phyloP scores from a whole-genome alignment of 2,329 filamentous ascomycete genomes.

The Colletotrichum brevisporum region DNA sequence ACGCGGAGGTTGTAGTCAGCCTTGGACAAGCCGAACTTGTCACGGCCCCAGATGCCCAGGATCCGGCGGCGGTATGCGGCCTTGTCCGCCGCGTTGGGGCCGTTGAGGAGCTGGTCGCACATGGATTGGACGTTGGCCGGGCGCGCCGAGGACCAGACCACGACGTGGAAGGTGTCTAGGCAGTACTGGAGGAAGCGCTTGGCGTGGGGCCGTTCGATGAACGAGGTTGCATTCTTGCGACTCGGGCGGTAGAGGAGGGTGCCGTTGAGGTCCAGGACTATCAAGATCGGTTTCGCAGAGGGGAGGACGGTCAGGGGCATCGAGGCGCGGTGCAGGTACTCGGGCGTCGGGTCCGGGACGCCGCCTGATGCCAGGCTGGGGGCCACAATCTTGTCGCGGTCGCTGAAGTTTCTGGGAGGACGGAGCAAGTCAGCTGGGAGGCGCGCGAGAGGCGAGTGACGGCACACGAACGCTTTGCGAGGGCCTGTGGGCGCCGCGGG shows the following conservation, averaged over 20 bases:
- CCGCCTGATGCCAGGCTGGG: slow-evolving; percentile 65
- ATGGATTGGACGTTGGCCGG: slow-evolving; percentile 80
- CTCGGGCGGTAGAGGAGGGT: slow-evolving; percentile 83
- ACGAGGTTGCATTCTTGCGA: slow-evolving; percentile 59
- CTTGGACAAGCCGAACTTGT: slow-evolving; percentile 77
- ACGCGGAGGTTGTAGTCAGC: slow-evolving; percentile 78
- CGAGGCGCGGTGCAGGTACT: slow-evolving; percentile 72
- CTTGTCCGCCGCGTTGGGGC: slow-evolving; percentile 9
- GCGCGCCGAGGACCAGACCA: slow-evolving; percentile 91
- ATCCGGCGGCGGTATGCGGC: slow-evolving; percentile 67
- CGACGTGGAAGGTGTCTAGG: slow-evolving; percentile 81
- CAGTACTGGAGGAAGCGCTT: slow-evolving; percentile 80
- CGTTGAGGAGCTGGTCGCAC: slow-evolving; percentile 72
- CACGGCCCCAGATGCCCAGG: slow-evolving; percentile 82
- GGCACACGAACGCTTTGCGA: slow-evolving; percentile 11
- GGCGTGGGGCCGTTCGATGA: slow-evolving; percentile 78
- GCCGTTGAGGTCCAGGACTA: slow-evolving; percentile 94
- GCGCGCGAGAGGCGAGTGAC: not conserved
- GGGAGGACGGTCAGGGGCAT: slow-evolving; percentile 57
- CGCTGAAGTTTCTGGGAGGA: not conserved
- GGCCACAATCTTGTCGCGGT: slow-evolving; percentile 40
- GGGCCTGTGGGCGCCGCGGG: slow-evolving; percentile 5
- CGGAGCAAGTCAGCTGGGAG: not conserved
- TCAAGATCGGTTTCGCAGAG: slow-evolving; percentile 75
- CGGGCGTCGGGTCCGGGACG: slow-evolving; percentile 70